Evolutionary conservation across 495 filamentous ascomycete species (phyloP), one percentile per base, ranked within the genome.

Genomic region (Aspergillus incahuasiensis): DNA sequence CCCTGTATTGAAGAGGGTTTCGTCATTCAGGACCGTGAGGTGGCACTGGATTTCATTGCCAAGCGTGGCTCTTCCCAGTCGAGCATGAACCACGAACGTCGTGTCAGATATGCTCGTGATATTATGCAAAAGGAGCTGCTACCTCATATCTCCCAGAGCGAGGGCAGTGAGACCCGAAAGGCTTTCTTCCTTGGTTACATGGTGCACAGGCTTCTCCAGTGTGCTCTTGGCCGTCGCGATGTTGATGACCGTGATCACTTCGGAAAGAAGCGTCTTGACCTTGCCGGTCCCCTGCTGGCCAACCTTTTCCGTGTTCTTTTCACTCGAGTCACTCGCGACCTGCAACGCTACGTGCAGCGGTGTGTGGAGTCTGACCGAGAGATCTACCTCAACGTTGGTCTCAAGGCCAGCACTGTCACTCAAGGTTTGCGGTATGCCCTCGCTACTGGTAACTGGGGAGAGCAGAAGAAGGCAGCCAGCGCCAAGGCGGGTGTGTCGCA

Each of bases 111-210:
- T 57, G 94, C 94, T 0, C 78, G 88, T 58, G 94, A 97, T 46
- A 88, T 97, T 56, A 84, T 99, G 77, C 91, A 96, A 73, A 96
- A 95, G 72, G 94, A 99, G 74, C 82, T 96, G 60, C 76, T 99
- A 41, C 94, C 94, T 6, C 94, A 99, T 63, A 96, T 99, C 43
- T 95, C 92, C 2, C 95, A 97, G 65, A 84, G 81, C 49, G 90
- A 96, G 69, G 94, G 94, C n/a, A 95, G 90, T 63, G 94, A 97
- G 65, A 97, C 92, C 1, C 77, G 90, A 24, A 99, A 99, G 69
- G 94, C 94, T 5, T 97, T 96, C 78, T 99, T 97, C 82, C 76
- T 99, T 34, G 94, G 95, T 25, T 99, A 97, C 71, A 97, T 99
- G 95, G 89, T 96, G 41, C 91, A 97, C 70, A 83, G 89, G 64